Conservation (phyloP, 352 stramenopile genomes). For the Plasmopara muralis region DNA sequence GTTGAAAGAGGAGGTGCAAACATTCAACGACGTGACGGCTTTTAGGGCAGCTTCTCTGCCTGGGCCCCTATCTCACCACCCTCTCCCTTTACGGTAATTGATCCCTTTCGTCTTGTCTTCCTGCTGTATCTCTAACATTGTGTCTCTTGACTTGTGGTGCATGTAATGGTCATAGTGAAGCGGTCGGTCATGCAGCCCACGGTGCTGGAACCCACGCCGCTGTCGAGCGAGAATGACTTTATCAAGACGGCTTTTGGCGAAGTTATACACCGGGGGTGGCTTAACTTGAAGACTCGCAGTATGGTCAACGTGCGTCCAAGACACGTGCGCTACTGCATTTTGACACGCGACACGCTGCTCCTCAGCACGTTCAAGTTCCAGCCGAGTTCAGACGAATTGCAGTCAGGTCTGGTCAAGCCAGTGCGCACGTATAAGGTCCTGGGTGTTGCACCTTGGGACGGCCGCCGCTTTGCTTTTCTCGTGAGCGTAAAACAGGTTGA, state of each 20-base stretch:
- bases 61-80: constrained; percentile 4
- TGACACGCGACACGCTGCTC: constrained; percentile 50
- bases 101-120: not conserved
- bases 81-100: constrained; percentile 14
- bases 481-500: constrained; percentile 62
- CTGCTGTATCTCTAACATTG: constrained; percentile 1
- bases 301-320: constrained; percentile 80
- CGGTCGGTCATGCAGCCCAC: constrained; percentile 29
- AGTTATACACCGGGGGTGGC: constrained; percentile 72
- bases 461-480: constrained; percentile 66
- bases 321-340: constrained; percentile 82
- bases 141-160: constrained; percentile 4
- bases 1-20: no score
- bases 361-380: constrained; percentile 86
- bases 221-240: constrained; percentile 47
- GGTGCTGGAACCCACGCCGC: constrained; percentile 43
- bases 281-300: constrained; percentile 83
- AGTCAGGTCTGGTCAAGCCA: constrained; percentile 49
- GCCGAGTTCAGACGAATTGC: constrained; percentile 60
- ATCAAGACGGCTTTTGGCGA: constrained; percentile 55
- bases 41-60: constrained; percentile 9
- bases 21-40: constrained; percentile 14
- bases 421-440: constrained; percentile 63
- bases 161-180: constrained; percentile 22
- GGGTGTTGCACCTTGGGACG: constrained; percentile 64